phyloP scores from a whole-genome alignment of 306 rosid genomes.

The Quercus bicolor region DNA sequence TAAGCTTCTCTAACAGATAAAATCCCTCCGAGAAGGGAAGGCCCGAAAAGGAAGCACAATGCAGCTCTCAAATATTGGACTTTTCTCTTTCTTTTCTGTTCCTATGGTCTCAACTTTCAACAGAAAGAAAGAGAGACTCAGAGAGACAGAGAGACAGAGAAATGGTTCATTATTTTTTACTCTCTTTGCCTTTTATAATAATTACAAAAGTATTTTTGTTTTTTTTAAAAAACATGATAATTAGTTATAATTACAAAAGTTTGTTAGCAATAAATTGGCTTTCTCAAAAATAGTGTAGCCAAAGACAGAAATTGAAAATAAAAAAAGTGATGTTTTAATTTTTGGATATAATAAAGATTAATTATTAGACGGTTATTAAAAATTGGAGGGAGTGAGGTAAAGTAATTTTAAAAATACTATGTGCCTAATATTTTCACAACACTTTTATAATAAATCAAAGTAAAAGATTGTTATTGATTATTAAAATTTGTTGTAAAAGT shows the following conservation, averaged over 20 bases:
- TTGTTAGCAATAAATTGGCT: too few relatives aligned
- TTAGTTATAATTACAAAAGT: not conserved
- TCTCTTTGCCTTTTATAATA: not conserved
- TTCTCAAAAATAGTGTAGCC: too few relatives aligned
- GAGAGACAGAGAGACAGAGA: not conserved
- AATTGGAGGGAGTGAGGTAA: too few relatives aligned
- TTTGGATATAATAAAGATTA: too few relatives aligned
- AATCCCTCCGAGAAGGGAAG: not conserved
- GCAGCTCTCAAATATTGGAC: not conserved
- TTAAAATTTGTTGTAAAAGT: too few relatives aligned
- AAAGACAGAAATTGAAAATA: too few relatives aligned
- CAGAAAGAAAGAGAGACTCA: not conserved
- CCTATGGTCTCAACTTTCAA: not conserved
- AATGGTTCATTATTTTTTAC: not conserved
- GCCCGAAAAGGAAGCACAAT: not conserved
- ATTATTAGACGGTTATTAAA: too few relatives aligned
- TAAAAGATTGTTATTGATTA: too few relatives aligned
- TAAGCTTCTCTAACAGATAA: not conserved
- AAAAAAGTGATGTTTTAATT: too few relatives aligned
- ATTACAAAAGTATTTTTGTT: not conserved
- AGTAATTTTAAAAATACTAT: too few relatives aligned
- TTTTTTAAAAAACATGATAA: not conserved
- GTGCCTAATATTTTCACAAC: accelerated
- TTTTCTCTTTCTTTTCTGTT: not conserved
- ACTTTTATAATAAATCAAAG: accelerated